Evolutionary conservation across 257 asterid genomes (phyloP).

Genomic region (Prunella vulgaris): DNA sequence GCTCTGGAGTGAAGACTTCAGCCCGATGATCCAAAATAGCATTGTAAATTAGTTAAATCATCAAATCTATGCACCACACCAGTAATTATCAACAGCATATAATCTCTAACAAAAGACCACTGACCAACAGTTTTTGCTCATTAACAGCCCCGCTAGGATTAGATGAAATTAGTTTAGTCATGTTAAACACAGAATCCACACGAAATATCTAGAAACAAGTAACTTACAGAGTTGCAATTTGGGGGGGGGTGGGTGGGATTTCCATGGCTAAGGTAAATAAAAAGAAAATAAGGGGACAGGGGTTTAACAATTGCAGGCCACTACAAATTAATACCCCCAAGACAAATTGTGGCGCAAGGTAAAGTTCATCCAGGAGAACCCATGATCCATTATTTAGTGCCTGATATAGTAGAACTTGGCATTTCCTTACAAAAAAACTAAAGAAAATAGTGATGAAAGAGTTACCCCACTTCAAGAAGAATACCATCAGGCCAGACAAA

Average conservation of each 20-base stretch:
- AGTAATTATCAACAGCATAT: background rate
- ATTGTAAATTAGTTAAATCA: conserved; percentile 18
- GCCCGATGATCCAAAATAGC: conserved; percentile 97
- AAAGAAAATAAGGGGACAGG: background rate
- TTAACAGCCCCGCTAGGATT: background rate
- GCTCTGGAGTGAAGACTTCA: conserved; percentile 96
- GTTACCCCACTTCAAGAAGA: conserved; percentile 71
- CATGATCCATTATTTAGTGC: conserved; percentile 92
- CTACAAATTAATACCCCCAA: conserved; percentile 60
- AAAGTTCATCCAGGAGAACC: conserved; percentile 96
- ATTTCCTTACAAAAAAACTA: background rate
- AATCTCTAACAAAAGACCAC: background rate
- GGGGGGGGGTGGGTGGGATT: background rate
- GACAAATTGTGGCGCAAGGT: conserved; percentile 98
- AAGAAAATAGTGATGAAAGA: conserved; percentile 2
- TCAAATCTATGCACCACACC: conserved; percentile 18
- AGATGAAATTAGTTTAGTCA: background rate
- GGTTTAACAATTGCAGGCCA: conserved; percentile 3
- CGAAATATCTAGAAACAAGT: background rate
- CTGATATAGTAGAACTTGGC: conserved; percentile 37
- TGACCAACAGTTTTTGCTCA: background rate
- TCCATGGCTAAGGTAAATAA: background rate
- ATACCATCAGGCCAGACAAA: conserved; percentile 99
- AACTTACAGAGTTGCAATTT: background rate
- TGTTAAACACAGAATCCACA: background rate